Conservation (phyloP, 495 filamentous ascomycete species). For the Penicillium longicatenatum region DNA sequence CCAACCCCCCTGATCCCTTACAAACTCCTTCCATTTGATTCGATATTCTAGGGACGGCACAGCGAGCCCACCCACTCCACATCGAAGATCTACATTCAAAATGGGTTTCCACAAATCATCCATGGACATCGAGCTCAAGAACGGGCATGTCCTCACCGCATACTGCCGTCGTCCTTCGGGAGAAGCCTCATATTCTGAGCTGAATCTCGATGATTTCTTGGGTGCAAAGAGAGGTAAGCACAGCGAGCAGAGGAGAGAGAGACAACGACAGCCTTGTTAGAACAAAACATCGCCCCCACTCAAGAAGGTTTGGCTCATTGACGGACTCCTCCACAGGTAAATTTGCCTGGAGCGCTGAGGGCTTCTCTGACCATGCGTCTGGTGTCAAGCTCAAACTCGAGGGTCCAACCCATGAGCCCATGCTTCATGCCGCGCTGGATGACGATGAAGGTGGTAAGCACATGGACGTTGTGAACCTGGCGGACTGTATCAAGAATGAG, state of each 20-base stretch:
- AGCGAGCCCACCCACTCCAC: not conserved
- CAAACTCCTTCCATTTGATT: not conserved
- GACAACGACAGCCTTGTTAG: not conserved
- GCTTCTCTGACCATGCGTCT: slow-evolving; percentile 17
- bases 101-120: slow-evolving; percentile 34
- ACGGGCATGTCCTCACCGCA: slow-evolving; percentile 24
- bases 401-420: slow-evolving; percentile 20
- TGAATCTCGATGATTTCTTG: slow-evolving; percentile 25
- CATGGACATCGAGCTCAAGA: slow-evolving; percentile 25
- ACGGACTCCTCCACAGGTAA: slow-evolving; percentile 13
- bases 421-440: slow-evolving; percentile 22
- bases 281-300: not conserved
- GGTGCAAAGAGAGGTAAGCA: slow-evolving; percentile 25
- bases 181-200: slow-evolving; percentile 25
- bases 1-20: not conserved
- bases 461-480: slow-evolving; percentile 23
- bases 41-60: not conserved
- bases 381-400: slow-evolving; percentile 23
- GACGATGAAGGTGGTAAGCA: slow-evolving; percentile 15
- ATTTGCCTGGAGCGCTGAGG: slow-evolving; percentile 23
- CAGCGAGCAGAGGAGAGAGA: not conserved
- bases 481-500: slow-evolving; percentile 32
- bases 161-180: slow-evolving; percentile 25
- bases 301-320: not conserved
- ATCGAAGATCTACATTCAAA: not conserved